Conservation (phyloP, 2,329 filamentous ascomycete species). For the Nemania sp. region DNA sequence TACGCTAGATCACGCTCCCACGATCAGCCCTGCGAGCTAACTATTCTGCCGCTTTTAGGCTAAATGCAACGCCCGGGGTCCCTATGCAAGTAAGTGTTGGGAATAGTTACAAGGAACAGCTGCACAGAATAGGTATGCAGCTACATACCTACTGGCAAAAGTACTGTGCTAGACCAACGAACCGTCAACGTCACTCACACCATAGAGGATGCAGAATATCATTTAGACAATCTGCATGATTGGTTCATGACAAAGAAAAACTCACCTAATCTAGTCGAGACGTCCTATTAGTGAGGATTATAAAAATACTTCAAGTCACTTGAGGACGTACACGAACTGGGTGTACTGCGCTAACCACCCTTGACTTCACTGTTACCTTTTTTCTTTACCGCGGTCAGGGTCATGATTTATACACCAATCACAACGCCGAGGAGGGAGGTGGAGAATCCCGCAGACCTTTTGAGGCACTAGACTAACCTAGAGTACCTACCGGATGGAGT, state of each 20-base stretch:
- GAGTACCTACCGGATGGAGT: neutral
- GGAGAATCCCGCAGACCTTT: constrained; percentile 18
- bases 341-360: constrained; percentile 2
- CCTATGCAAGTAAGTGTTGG: constrained; percentile 11
- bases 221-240: constrained; percentile 5
- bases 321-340: constrained; percentile 2
- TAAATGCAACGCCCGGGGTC: constrained; percentile 37
- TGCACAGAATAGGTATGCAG: neutral
- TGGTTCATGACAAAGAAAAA: constrained; percentile 22
- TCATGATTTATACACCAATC: constrained; percentile 3
- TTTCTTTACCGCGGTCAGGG: constrained; percentile 16
- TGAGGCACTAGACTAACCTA: constrained; percentile 11
- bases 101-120: constrained; percentile 5
- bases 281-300: neutral
- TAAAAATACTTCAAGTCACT: constrained; percentile 3
- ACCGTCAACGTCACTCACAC: constrained; percentile 16
- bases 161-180: too few species aligned
- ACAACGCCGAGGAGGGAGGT: neutral
- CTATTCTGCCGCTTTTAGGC: constrained; percentile 43
- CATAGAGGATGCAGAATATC: constrained; percentile 17
- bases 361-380: constrained; percentile 6
- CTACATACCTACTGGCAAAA: neutral
- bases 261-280: constrained; percentile 26
- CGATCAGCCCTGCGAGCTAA: constrained; percentile 38
- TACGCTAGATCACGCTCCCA: constrained; percentile 6